Evolutionary conservation across 139 green algal genomes (phyloP).

Genomic region (Tetradesmus obliquus): DNA sequence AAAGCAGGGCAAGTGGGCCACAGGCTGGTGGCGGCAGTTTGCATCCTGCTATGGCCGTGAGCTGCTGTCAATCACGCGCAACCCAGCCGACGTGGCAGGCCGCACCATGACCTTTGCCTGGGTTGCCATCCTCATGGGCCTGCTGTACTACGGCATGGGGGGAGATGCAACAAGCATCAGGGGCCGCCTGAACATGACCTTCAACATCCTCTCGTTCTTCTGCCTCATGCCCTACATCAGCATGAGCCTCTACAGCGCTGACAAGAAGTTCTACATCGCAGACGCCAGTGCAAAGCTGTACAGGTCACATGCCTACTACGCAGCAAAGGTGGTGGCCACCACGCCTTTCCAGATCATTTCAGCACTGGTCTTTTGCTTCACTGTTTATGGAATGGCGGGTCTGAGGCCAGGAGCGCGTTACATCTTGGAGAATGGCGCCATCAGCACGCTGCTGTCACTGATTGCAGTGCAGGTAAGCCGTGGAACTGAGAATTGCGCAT

Average conservation of each 20-base stretch:
- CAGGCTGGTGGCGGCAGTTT: conserved; percentile 53
- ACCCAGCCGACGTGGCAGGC: conserved; percentile 61
- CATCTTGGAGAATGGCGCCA: conserved; percentile 35
- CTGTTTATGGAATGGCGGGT: conserved; percentile 62
- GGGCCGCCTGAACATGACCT: conserved; percentile 60
- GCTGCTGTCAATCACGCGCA: conserved; percentile 54
- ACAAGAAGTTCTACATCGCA: conserved; percentile 64
- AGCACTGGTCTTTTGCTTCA: conserved; percentile 52
- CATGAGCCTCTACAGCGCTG: conserved; percentile 73
- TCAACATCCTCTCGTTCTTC: conserved; percentile 70
- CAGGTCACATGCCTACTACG: conserved; percentile 60
- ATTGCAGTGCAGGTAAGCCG: conserved; percentile 45
- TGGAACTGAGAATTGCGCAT: not conserved
- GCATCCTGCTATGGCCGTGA: conserved; percentile 45
- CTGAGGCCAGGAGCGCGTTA: not conserved
- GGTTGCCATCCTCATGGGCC: conserved; percentile 61
- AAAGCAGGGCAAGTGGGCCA: conserved; percentile 42
- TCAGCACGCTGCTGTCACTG: conserved; percentile 40
- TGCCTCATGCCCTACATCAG: conserved; percentile 77
- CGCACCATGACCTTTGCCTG: conserved; percentile 61
- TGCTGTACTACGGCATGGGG: conserved; percentile 59
- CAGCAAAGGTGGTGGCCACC: conserved; percentile 48
- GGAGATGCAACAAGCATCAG: conserved; percentile 36
- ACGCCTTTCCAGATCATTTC: conserved; percentile 59
- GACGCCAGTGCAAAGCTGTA: conserved; percentile 53